Percentiles rank a stretch among this genome's conserved stretches.
Evolutionary conservation across 1,139 yeast genomes (phyloP).

Genomic region (Komagataea norvegica): DNA sequence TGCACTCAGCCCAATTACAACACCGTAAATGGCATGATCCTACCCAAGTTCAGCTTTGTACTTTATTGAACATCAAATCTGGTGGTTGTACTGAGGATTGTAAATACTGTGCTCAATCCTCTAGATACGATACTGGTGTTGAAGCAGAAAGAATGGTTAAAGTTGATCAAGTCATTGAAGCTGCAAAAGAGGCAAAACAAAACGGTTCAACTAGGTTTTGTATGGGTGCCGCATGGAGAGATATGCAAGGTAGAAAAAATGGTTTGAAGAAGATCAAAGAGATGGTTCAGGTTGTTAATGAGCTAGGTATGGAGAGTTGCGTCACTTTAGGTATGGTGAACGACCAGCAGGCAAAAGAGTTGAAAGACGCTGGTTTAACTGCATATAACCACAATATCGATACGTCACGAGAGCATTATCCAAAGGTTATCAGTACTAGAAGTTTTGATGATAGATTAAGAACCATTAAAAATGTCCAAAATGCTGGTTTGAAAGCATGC

Average conservation of each 20-base stretch:
- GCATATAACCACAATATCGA: constrained; percentile 82
- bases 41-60: constrained; percentile 66
- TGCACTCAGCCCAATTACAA: constrained; percentile 57
- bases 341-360: constrained; percentile 51
- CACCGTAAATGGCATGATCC: constrained; percentile 69
- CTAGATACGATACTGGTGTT: constrained; percentile 62
- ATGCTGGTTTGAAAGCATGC: constrained; percentile 67
- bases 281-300: constrained; percentile 64
- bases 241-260: constrained; percentile 72
- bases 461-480: constrained; percentile 60
- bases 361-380: constrained; percentile 68
- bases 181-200: constrained; percentile 59
- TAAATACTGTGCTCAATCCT: constrained; percentile 74
- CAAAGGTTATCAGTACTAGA: constrained; percentile 66
- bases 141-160: constrained; percentile 61
- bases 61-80: constrained; percentile 66
- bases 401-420: constrained; percentile 74
- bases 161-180: constrained; percentile 56
- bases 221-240: constrained; percentile 89
- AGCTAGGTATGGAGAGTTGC: constrained; percentile 69
- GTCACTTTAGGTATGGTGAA: constrained; percentile 78
- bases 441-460: constrained; percentile 63
- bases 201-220: constrained; percentile 79
- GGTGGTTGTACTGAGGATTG: constrained; percentile 86
- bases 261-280: constrained; percentile 58